phyloP scores from a whole-genome alignment of 176 grass and related monocot species.

The Elaeis guineensis region DNA sequence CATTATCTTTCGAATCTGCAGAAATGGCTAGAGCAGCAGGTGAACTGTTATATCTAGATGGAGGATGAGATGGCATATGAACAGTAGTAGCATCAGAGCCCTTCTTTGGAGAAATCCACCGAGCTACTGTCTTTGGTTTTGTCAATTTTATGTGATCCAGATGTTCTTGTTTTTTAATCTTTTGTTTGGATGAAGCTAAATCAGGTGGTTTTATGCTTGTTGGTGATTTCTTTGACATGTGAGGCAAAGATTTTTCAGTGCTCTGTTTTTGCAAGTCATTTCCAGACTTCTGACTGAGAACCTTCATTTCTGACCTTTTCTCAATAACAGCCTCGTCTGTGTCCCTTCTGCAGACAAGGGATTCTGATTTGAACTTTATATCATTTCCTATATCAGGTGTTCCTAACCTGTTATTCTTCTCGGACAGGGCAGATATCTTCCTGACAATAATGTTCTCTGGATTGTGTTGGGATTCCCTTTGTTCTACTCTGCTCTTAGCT shows the following conservation, averaged over 20 bases:
- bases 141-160: conserved; percentile 23
- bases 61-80: conserved; percentile 61
- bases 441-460: conserved; percentile 23
- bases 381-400: conserved; percentile 31
- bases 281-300: conserved; percentile 26
- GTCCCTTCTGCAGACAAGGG: conserved; percentile 21
- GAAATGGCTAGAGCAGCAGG: conserved; percentile 72
- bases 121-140: conserved; percentile 46
- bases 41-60: conserved; percentile 74
- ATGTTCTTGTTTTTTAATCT: conserved; percentile 24
- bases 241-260: conserved; percentile 42
- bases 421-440: conserved; percentile 27
- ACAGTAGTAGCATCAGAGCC: conserved; percentile 55
- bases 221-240: conserved; percentile 45
- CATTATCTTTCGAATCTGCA: conserved; percentile 27
- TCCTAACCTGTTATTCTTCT: conserved; percentile 43
- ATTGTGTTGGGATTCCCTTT: conserved; percentile 13
- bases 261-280: conserved; percentile 33
- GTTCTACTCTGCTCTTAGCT: conserved; percentile 24
- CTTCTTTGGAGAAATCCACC: conserved; percentile 77
- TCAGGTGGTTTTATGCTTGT: conserved; percentile 29
- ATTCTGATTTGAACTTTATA: conserved; percentile 47
- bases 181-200: conserved; percentile 26
- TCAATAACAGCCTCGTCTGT: conserved; percentile 31
- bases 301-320: conserved; percentile 39